phyloP scores from a whole-genome alignment of 1,284 basidiomycete genomes.

The Heterobasidion occidentale region DNA sequence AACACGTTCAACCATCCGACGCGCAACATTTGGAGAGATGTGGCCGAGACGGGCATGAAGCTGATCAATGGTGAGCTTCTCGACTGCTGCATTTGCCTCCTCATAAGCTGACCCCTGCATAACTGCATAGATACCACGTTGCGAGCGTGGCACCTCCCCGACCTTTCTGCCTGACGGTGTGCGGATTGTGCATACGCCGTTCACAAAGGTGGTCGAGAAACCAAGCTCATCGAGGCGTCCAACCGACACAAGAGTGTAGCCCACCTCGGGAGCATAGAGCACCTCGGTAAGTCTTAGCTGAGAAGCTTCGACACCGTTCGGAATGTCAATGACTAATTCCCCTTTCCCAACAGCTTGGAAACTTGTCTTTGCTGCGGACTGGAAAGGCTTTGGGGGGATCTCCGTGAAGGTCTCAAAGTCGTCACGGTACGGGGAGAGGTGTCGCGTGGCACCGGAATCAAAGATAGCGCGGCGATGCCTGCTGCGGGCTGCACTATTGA shows the following conservation, averaged over 20 bases:
- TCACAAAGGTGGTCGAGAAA: constrained; percentile 18
- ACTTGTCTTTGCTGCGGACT: constrained; percentile 25
- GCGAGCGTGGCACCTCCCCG: background rate
- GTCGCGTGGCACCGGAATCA: constrained; percentile 29
- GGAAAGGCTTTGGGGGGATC: constrained; percentile 20
- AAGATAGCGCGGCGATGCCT: background rate
- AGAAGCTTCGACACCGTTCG: constrained; percentile 21
- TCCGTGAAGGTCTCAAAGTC: constrained; percentile 20
- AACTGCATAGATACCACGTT: background rate
- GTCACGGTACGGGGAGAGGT: constrained; percentile 31
- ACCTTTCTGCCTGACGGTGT: background rate
- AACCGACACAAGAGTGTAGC: constrained; percentile 27
- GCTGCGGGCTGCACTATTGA: background rate
- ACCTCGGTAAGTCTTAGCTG: constrained; percentile 25
- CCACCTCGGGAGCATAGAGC: constrained; percentile 24
- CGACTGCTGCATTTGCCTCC: background rate
- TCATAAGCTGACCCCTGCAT: background rate
- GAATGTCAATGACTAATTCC: constrained; percentile 27
- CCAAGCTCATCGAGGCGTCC: constrained; percentile 25
- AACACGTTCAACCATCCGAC: background rate
- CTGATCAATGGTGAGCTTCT: background rate
- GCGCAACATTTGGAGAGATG: background rate
- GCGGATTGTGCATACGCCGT: constrained; percentile 1
- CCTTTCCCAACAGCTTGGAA: constrained; percentile 27
- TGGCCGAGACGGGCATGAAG: background rate